Evolutionary conservation across 2,329 filamentous ascomycete species (phyloP), one percentile per base, ranked within the genome.

Genomic region (Apiospora arundinis): DNA sequence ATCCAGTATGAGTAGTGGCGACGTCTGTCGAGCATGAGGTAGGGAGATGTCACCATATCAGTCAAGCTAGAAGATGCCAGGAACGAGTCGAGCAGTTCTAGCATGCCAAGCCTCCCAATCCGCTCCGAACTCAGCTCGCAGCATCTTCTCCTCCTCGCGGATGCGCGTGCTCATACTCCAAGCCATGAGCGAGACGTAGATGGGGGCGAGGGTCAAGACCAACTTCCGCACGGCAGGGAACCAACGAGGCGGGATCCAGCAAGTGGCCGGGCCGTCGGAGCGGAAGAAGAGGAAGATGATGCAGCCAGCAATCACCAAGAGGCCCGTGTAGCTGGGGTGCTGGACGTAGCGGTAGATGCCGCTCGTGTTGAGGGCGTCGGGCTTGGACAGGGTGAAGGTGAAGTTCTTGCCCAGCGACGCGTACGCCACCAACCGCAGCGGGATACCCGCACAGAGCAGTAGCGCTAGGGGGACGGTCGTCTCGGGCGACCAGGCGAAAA

Each of bases 271-370:
- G 0, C 82, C 85, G 71, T 86, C 84, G 37, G 78, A 71, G 0
- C 84, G 75, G 18, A 76, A 70, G 8, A 85, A 75, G 4, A 88
- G 71, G 0, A 76, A 70, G 0, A 76, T 46, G 69, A 81, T 80
- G 56, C 72, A 76, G 1, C 80, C 18, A 1, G 81, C 69, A 0
- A 88, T 73, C 3, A 84, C 42, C 0, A 81, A 12, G 2, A 84
- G 63, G 0, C 84, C 87, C 0, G 83, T 83, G 71, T 89, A 89
- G 70, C 86, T 86, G 1, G 87, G 86, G 74, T 89, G 86, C 74
- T 88, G 86, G 2, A 88, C 77, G 72, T 84, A 85, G 23, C 73
- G 72, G 72, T 89, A 89, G 1, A 89, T 77, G 0, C 87, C 87
- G 0, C 74, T 78, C 0, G 85, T 89, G 16, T 82, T 80, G 9